Conservation (phyloP, 2,329 filamentous ascomycete genomes). For the Amphichorda felina region DNA sequence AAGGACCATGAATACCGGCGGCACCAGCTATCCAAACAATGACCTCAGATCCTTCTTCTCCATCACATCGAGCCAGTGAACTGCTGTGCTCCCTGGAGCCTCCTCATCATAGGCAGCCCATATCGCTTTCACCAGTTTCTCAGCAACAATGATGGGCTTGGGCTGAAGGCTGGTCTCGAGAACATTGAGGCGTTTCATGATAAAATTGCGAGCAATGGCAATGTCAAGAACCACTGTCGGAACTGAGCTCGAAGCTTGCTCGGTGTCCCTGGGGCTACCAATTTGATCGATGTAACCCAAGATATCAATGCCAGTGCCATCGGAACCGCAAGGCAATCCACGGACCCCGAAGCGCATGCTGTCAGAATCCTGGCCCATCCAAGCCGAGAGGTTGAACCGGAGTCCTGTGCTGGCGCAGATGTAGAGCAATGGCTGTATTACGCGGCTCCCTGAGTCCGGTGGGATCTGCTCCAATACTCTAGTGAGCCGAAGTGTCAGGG, state of each 20-base stretch:
- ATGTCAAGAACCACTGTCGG: conserved; percentile 18
- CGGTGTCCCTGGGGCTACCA: conserved; percentile 1
- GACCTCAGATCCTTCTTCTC: conserved; percentile 18
- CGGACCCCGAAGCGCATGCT: not conserved
- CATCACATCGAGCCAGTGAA: conserved; percentile 32
- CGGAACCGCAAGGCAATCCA: not conserved
- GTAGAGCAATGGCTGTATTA: conserved; percentile 24
- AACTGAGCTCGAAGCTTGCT: not conserved
- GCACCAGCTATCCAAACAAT: conserved; percentile 21
- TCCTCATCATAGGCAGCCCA: conserved; percentile 28
- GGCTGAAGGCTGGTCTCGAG: conserved; percentile 26
- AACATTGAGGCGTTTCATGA: conserved; percentile 23
- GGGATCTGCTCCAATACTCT: conserved; percentile 21
- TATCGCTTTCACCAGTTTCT: conserved; percentile 25
- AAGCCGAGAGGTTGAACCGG: conserved; percentile 9
- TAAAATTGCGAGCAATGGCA: conserved; percentile 23
- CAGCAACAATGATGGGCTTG: conserved; percentile 27
- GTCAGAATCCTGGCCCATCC: not conserved
- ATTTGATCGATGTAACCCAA: conserved; percentile 7
- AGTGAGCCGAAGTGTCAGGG: conserved; percentile 17
- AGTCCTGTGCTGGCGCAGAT: conserved; percentile 23
- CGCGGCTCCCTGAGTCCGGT: conserved; percentile 19
- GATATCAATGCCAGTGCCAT: conserved; percentile 3
- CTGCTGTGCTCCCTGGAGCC: conserved; percentile 14
- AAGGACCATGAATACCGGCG: too few species aligned